phyloP scores from a whole-genome alignment of 2,329 filamentous ascomycete genomes.

The Penicillium janthinellum region DNA sequence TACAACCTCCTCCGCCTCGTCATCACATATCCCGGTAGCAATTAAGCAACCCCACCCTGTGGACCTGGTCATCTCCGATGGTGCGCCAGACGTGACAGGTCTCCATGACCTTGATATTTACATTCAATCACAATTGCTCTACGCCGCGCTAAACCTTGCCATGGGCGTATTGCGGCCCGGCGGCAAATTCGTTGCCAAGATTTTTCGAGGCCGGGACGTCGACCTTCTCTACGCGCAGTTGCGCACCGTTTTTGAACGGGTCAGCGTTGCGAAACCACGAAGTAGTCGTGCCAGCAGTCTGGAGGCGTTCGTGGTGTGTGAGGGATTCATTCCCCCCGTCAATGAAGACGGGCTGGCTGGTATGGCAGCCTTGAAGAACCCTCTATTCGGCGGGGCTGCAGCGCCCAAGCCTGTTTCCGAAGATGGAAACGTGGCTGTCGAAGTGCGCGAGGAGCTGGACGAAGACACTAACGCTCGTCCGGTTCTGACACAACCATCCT shows the following conservation, averaged over 20 bases:
- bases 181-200: constrained; percentile 96
- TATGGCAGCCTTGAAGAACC: constrained; percentile 40
- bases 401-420: constrained; percentile 30
- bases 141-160: constrained; percentile 89
- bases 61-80: constrained; percentile 92
- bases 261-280: constrained; percentile 89
- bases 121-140: constrained; percentile 92
- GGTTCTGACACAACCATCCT: constrained; percentile 7
- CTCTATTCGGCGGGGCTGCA: constrained; percentile 44
- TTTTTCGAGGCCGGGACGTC: constrained; percentile 93
- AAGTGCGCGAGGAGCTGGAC: constrained; percentile 46
- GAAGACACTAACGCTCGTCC: constrained; percentile 32
- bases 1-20: constrained; percentile 34
- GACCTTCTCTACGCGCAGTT: constrained; percentile 93
- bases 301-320: constrained; percentile 94
- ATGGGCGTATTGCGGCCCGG: constrained; percentile 90
- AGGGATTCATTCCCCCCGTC: constrained; percentile 76
- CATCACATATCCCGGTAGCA: constrained; percentile 32
- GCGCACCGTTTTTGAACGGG: constrained; percentile 83
- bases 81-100: constrained; percentile 93
- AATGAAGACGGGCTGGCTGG: constrained; percentile 53
- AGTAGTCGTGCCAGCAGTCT: constrained; percentile 95
- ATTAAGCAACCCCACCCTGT: constrained; percentile 71
- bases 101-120: constrained; percentile 98
- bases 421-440: constrained; percentile 37